Conservation (phyloP, 345 rosid genomes). For the Hypericum androsaemum region DNA sequence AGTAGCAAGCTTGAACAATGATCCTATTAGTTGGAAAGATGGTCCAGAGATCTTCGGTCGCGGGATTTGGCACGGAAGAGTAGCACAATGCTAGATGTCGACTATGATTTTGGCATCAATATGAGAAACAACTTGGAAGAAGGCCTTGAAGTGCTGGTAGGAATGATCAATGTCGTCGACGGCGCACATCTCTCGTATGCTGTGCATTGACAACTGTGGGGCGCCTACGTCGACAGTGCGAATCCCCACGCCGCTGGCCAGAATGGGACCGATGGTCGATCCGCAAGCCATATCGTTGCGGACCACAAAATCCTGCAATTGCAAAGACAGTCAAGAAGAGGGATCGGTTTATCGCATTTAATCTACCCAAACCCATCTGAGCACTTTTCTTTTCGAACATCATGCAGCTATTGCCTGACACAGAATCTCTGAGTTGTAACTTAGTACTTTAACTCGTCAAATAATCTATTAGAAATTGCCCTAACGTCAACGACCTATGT, state of each 20-base stretch:
- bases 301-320: too few relatives aligned
- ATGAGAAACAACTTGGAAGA: slow-evolving; percentile 51
- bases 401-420: slow-evolving; percentile 90
- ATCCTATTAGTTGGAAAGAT: too few relatives aligned
- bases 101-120: slow-evolving; percentile 61
- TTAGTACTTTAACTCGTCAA: too few relatives aligned
- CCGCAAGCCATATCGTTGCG: too few relatives aligned
- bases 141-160: slow-evolving; percentile 74
- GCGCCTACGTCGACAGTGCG: slow-evolving; percentile 96
- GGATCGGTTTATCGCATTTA: slow-evolving; percentile 84
- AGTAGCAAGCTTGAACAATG: too few relatives aligned
- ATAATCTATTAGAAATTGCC: slow-evolving; percentile 79
- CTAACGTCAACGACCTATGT: slow-evolving; percentile 85
- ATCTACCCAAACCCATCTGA: slow-evolving; percentile 86
- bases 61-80: too few relatives aligned
- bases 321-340: too few relatives aligned
- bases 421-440: slow-evolving; percentile 50
- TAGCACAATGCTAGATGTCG: slow-evolving; percentile 35
- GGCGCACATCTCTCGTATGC: slow-evolving; percentile 94
- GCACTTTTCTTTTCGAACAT: too few relatives aligned
- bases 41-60: too few relatives aligned
- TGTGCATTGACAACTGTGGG: slow-evolving; percentile 95
- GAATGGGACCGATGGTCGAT: too few relatives aligned
- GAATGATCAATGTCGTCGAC: slow-evolving; percentile 72
- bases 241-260: slow-evolving; percentile 92